A percentile compares a stretch with the other conserved stretches of the same genome.
Conservation (phyloP, 2,329 filamentous ascomycete species). For the Rutstroemia sp. region DNA sequence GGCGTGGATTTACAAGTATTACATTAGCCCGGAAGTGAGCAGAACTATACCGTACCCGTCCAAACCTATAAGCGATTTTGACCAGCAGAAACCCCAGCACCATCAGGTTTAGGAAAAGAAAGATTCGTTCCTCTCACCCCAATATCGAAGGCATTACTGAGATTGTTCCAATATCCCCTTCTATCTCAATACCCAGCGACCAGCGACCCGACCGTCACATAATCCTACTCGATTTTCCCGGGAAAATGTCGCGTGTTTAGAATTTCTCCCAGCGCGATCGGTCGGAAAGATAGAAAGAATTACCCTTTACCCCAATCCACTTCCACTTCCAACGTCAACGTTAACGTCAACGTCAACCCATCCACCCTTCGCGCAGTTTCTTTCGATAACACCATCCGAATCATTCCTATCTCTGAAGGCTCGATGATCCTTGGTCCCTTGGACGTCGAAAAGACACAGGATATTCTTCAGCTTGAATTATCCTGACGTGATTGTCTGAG, state of each 20-base stretch:
- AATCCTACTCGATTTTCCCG: not conserved
- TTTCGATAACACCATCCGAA: not conserved
- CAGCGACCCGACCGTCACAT: not conserved
- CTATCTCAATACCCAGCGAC: not conserved
- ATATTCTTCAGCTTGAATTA: not conserved
- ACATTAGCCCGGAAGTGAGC: not conserved
- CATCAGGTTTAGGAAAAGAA: constrained; percentile 1
- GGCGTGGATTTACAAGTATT: no score
- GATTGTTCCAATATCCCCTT: not conserved
- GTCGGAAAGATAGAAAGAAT: constrained; percentile 11
- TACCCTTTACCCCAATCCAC: constrained; percentile 5
- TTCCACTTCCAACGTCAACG: constrained; percentile 7
- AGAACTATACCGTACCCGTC: not conserved
- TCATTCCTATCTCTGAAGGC: not conserved
- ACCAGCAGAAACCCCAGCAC: constrained; percentile 1
- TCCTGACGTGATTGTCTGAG: constrained; percentile 8
- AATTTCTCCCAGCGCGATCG: constrained; percentile 7
- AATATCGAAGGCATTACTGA: not conserved
- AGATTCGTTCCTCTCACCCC: not conserved
- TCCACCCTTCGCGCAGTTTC: constrained; percentile 1
- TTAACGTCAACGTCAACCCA: constrained; percentile 8
- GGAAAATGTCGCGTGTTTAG: constrained; percentile 8
- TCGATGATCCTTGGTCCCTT: not conserved
- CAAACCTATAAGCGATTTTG: constrained; percentile 2
- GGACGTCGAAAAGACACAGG: not conserved